phyloP scores from a whole-genome alignment of 805 yeast species.

The Ogataea trehalophila region DNA sequence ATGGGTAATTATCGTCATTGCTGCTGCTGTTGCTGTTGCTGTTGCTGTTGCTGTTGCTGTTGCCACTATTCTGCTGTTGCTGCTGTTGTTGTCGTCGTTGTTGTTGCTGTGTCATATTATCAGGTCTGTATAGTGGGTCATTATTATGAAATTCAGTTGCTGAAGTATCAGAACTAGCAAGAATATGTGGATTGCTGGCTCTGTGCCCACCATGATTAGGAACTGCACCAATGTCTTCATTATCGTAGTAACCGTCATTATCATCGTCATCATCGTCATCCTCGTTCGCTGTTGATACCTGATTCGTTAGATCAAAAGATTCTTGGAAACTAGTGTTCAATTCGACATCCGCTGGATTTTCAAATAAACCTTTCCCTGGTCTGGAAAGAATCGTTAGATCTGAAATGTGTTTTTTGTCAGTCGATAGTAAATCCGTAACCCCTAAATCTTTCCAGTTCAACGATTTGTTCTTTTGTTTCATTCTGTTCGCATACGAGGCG shows the following conservation, averaged over 20 bases:
- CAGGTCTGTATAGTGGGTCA: background rate
- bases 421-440: conserved; percentile 16
- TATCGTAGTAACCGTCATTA: background rate
- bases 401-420: conserved; percentile 11
- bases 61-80: no score
- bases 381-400: conserved; percentile 24
- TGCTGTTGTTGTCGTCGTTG: background rate
- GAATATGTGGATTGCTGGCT: conserved; percentile 1
- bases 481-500: conserved; percentile 23
- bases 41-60: background rate
- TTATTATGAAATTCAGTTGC: background rate
- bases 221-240: background rate
- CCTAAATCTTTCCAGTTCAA: conserved; percentile 31
- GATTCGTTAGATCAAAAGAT: conserved; percentile 9
- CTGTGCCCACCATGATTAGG: background rate
- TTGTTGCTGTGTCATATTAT: background rate
- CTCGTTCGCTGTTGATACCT: conserved; percentile 2
- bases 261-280: conserved; percentile 6
- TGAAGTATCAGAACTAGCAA: conserved; percentile 4
- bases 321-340: background rate
- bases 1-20: conserved; percentile 1
- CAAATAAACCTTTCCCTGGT: conserved; percentile 13
- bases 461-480: conserved; percentile 22
- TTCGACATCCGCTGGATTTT: background rate
- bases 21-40: conserved; percentile 1